Conservation (phyloP, 345 rosid species). For the Diplotaxis tenuifolia region DNA sequence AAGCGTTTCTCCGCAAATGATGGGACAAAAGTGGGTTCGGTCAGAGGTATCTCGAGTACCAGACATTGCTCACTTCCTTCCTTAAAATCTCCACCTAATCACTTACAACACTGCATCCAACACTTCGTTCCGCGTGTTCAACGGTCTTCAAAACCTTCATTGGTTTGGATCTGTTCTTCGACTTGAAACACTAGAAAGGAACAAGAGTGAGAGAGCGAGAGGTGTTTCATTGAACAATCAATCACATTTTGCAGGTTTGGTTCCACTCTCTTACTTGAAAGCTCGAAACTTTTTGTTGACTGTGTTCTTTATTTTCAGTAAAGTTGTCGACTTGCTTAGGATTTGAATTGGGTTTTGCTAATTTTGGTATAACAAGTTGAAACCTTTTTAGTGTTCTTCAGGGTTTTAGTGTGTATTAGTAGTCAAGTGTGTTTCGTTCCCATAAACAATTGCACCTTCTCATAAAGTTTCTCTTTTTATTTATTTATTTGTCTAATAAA, state of each 20-base stretch:
- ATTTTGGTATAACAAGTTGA: background rate
- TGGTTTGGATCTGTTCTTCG: constrained; percentile 4
- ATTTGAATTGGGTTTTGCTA: constrained; percentile 12
- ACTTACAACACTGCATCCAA: background rate
- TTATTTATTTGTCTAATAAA: constrained; percentile 22
- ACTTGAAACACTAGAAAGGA: background rate
- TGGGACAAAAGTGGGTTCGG: constrained; percentile 21
- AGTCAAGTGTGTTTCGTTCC: background rate
- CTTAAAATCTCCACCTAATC: background rate
- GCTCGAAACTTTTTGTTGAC: constrained; percentile 9
- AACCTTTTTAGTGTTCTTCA: constrained; percentile 10
- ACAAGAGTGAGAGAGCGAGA: constrained; percentile 1
- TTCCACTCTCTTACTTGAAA: constrained; percentile 7
- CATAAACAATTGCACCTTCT: constrained; percentile 18
- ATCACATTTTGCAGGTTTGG: constrained; percentile 23
- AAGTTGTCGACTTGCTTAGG: background rate
- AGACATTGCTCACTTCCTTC: constrained; percentile 2
- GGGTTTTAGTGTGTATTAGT: background rate
- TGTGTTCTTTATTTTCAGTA: background rate
- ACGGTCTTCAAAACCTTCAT: constrained; percentile 10
- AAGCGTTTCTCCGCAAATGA: constrained; percentile 31
- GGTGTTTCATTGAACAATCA: background rate
- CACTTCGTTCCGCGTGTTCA: background rate
- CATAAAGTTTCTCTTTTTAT: constrained; percentile 1
- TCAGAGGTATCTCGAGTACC: constrained; percentile 20